These are phyloP conservation scores for Nakazawaea laoshanensis DNA, from an alignment of 805 yeast genomes.

Conservation along the genomic window DNA sequence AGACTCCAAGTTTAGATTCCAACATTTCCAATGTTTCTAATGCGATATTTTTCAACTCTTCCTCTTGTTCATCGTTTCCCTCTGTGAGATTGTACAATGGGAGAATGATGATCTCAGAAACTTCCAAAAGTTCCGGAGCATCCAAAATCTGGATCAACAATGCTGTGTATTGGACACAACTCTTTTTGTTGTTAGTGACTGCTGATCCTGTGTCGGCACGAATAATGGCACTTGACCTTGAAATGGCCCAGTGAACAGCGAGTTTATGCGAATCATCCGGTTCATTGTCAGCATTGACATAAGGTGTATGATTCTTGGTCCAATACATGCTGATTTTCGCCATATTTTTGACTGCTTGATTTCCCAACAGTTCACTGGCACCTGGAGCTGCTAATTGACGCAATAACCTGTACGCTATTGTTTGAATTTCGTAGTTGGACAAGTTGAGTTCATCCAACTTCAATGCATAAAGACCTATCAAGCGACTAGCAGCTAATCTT, in stretches of 20 bases:
- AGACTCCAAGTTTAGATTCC: constrained; percentile 61
- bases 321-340: constrained; percentile 54
- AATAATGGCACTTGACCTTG: constrained; percentile 52
- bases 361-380: constrained; percentile 53
- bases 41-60: constrained; percentile 44
- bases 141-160: constrained; percentile 46
- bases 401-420: constrained; percentile 55
- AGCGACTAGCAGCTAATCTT: constrained; percentile 55
- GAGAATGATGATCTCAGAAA: constrained; percentile 42
- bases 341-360: constrained; percentile 59
- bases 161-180: constrained; percentile 65
- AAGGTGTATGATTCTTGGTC: constrained; percentile 36
- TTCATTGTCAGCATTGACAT: constrained; percentile 21
- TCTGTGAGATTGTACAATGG: constrained; percentile 43
- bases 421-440: constrained; percentile 45
- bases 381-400: constrained; percentile 81
- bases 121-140: constrained; percentile 27
- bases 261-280: constrained; percentile 14
- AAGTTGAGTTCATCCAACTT: constrained; percentile 28
- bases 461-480: constrained; percentile 44
- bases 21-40: constrained; percentile 61
- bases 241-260: constrained; percentile 53
- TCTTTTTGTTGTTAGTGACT: constrained; percentile 51
- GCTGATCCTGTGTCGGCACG: constrained; percentile 55
- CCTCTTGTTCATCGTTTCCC: constrained; percentile 25